Conservation (phyloP, 1,139 yeast genomes). For the Sugiyamaella pinicola region DNA sequence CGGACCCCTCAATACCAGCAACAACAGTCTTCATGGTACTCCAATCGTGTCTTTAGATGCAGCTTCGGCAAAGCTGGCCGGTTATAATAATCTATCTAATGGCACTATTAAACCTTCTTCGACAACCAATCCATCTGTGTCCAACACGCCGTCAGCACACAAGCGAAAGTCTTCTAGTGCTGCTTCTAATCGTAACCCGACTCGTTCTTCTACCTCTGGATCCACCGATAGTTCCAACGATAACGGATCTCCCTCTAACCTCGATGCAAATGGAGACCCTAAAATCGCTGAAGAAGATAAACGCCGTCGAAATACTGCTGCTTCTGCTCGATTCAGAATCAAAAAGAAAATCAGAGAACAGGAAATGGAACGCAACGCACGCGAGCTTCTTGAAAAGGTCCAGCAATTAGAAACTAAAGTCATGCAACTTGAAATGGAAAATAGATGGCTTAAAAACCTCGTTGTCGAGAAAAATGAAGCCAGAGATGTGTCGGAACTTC, state of each 20-base stretch:
- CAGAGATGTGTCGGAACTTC: conserved; percentile 39
- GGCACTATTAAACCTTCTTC: conserved; percentile 1
- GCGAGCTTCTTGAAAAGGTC: conserved; percentile 63
- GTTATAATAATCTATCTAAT: not conserved
- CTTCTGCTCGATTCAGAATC: conserved; percentile 76
- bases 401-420: conserved; percentile 61
- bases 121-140: not conserved
- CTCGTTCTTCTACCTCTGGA: conserved; percentile 4
- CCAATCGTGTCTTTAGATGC: conserved; percentile 12
- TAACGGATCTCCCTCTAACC: not conserved
- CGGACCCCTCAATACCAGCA: not conserved
- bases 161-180: conserved; percentile 8
- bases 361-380: conserved; percentile 72
- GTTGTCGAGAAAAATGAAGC: conserved; percentile 64
- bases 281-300: conserved; percentile 57
- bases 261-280: conserved; percentile 23
- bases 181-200: not conserved
- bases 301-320: conserved; percentile 76
- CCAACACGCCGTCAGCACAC: not conserved
- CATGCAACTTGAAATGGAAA: conserved; percentile 78
- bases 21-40: conserved; percentile 4
- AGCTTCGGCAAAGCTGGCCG: not conserved
- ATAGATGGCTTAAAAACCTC: conserved; percentile 71
- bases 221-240: conserved; percentile 4
- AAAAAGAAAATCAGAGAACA: conserved; percentile 83